Percentiles rank a stretch among this genome's conserved stretches.
These are phyloP conservation scores for Dactylellina leptospora DNA, from an alignment of 2,329 filamentous ascomycete genomes.

Conservation along the genomic window DNA sequence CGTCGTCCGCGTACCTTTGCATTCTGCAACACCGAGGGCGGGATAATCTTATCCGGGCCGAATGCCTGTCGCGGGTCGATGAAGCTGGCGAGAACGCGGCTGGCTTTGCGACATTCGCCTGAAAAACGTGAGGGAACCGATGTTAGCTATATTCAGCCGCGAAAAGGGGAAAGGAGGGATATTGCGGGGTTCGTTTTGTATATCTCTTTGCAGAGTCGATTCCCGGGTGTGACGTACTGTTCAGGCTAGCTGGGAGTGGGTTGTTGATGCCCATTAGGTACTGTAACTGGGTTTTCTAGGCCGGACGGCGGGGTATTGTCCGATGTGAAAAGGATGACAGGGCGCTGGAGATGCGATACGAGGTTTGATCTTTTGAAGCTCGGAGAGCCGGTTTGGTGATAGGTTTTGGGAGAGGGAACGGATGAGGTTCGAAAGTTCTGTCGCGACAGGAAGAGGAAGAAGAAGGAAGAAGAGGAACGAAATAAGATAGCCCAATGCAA, in stretches of 20 bases:
- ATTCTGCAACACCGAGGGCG: constrained; percentile 84
- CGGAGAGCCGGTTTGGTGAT: too few species aligned
- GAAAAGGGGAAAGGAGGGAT: constrained; percentile 1
- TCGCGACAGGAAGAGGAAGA: too few species aligned
- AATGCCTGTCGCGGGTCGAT: constrained; percentile 92
- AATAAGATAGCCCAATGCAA: not conserved
- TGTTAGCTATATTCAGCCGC: not conserved
- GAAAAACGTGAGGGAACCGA: constrained; percentile 47
- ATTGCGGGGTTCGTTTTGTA: constrained; percentile 22
- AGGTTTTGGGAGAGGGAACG: not conserved
- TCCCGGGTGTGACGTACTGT: constrained; percentile 61
- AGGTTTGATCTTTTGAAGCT: too few species aligned
- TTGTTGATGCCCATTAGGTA: constrained; percentile 64
- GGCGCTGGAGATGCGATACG: too few species aligned
- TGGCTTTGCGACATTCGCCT: constrained; percentile 98
- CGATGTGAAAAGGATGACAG: not conserved
- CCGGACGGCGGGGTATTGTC: not conserved
- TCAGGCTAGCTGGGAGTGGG: constrained; percentile 66
- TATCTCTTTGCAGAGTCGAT: not conserved
- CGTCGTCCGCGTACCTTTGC: constrained; percentile 73
- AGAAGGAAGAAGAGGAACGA: not conserved
- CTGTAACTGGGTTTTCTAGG: too few species aligned
- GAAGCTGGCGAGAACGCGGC: constrained; percentile 93
- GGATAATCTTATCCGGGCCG: constrained; percentile 96
- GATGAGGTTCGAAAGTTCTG: too few species aligned